A percentile compares a stretch with the other conserved stretches of the same genome.
phyloP scores from a whole-genome alignment of 495 filamentous ascomycete genomes.

The Neurospora discreta region DNA sequence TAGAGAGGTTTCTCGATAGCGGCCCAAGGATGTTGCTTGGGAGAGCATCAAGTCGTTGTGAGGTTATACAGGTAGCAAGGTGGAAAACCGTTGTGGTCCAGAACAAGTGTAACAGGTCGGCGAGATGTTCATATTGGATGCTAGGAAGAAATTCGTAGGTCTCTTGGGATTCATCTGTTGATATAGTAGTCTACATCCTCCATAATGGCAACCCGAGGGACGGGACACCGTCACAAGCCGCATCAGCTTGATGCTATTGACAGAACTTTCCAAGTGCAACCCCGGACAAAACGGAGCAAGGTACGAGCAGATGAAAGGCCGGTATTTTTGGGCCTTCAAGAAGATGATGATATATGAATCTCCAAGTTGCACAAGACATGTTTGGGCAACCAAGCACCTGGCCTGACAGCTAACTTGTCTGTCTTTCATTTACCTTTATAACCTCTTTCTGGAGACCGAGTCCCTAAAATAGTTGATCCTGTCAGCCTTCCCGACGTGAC shows the following conservation, averaged over 20 bases:
- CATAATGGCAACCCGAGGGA: neutral
- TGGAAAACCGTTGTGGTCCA: neutral
- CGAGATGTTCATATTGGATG: neutral
- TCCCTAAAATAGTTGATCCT: neutral
- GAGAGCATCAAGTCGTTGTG: neutral
- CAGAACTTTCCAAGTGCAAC: neutral
- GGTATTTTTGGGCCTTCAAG: neutral
- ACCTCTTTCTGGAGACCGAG: neutral
- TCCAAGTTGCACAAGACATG: neutral
- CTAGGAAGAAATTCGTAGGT: neutral
- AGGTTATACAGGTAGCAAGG: neutral
- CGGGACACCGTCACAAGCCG: neutral
- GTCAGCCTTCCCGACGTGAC: neutral
- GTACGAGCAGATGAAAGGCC: neutral
- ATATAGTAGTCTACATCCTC: neutral
- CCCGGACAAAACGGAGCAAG: neutral
- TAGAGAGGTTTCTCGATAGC: neutral
- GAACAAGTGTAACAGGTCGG: neutral
- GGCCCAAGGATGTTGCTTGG: neutral
- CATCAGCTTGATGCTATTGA: neutral
- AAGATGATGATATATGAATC: neutral
- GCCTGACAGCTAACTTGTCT: neutral
- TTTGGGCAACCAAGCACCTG: neutral
- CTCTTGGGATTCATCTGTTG: neutral
- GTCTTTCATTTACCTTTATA: neutral